Percentiles rank a stretch among this genome's conserved stretches.
Conservation (phyloP, 805 yeast genomes). For the Komagataella phaffii region DNA sequence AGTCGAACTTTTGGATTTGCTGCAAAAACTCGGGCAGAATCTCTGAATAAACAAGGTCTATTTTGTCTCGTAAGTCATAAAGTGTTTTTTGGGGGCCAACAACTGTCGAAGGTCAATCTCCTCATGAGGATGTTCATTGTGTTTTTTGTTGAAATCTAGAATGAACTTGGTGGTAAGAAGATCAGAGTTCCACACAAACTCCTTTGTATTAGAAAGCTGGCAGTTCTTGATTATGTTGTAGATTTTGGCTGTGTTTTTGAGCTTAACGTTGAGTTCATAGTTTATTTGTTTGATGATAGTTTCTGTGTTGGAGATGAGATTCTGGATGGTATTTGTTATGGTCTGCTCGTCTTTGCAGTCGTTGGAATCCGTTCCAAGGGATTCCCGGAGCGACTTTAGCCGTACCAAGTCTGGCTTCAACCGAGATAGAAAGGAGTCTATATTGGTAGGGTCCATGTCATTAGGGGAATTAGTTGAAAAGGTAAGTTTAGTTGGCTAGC, state of each 20-base stretch:
- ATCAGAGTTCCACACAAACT: neutral
- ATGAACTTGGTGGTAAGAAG: neutral
- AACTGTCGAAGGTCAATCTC: neutral
- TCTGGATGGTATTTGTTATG: neutral
- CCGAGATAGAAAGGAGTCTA: neutral
- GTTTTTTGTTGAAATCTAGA: neutral
- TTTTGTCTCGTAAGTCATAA: neutral
- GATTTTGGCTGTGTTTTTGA: neutral
- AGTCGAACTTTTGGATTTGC: neutral
- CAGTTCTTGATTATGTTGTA: neutral
- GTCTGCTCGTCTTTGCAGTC: neutral
- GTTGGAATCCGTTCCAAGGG: neutral
- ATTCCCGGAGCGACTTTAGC: neutral
- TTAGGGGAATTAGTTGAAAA: neutral
- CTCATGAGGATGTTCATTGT: neutral
- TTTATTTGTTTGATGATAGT: neutral
- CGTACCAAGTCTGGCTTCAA: neutral
- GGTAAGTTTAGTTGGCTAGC: neutral
- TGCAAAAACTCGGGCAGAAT: neutral
- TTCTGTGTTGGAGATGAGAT: neutral
- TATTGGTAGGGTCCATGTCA: neutral
- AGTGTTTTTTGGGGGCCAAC: neutral
- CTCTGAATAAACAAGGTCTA: neutral
- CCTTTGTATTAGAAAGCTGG: neutral
- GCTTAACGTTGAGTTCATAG: neutral